A percentile compares a stretch with the other conserved stretches of the same genome.
These are phyloP conservation scores for Populus hybrid DNA, from an alignment of 441 rosid species.

Conservation along the genomic window DNA sequence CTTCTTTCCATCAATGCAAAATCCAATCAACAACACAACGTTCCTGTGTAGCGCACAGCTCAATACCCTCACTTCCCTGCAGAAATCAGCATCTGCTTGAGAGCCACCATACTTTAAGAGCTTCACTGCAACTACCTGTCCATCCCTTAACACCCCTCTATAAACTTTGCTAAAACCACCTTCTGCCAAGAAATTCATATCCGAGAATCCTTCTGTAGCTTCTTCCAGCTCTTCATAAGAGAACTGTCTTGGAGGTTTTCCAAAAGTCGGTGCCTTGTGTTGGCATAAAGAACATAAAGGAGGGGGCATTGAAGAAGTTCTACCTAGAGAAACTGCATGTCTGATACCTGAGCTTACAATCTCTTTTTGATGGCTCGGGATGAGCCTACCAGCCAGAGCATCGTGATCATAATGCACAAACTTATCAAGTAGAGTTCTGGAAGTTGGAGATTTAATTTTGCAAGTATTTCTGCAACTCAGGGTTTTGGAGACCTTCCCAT, in stretches of 20 bases:
- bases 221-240: conserved; percentile 51
- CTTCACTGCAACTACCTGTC: conserved; percentile 70
- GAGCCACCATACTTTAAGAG: conserved; percentile 40
- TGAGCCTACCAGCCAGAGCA: conserved; percentile 15
- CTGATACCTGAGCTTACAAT: conserved; percentile 34
- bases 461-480: conserved; percentile 18
- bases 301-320: conserved; percentile 63
- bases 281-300: conserved; percentile 69
- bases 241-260: conserved; percentile 61
- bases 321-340: conserved; percentile 42
- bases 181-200: conserved; percentile 52
- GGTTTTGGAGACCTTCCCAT: conserved; percentile 18
- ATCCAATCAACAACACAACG: conserved; percentile 63
- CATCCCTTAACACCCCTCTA: conserved; percentile 50
- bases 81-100: conserved; percentile 63
- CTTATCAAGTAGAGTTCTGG: conserved; percentile 41
- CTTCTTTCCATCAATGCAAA: conserved; percentile 48
- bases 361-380: conserved; percentile 28
- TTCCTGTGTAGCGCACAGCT: conserved; percentile 78
- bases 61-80: conserved; percentile 63
- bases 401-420: conserved; percentile 52
- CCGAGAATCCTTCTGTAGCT: conserved; percentile 65
- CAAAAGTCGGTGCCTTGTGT: conserved; percentile 60
- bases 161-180: conserved; percentile 61
- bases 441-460: conserved; percentile 26